Conservation (phyloP, 495 filamentous ascomycete genomes). For the Penicillium bovifimosum region DNA sequence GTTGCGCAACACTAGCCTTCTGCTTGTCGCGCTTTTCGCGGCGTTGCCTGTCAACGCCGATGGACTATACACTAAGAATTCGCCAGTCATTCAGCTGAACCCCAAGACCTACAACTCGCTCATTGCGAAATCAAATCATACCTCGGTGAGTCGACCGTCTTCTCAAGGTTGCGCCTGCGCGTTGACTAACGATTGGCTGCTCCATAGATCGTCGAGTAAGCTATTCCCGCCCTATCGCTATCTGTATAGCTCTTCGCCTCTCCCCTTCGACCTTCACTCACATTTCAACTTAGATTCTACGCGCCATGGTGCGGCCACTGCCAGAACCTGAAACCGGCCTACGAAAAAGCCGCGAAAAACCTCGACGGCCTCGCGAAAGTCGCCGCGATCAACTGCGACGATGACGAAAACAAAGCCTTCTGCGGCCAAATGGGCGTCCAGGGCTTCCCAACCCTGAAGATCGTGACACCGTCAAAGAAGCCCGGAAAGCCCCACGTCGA, state of each 20-base stretch:
- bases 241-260: neutral
- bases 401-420: conserved; percentile 85
- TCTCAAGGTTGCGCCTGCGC: neutral
- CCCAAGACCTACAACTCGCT: conserved; percentile 77
- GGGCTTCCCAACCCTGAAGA: conserved; percentile 96
- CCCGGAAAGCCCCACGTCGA: conserved; percentile 78
- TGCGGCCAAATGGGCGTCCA: conserved; percentile 86
- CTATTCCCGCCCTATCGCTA: conserved; percentile 10
- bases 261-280: conserved; percentile 11
- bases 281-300: conserved; percentile 64
- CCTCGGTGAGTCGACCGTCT: conserved; percentile 59
- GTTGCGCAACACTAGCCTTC: conserved; percentile 24
- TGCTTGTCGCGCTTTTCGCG: conserved; percentile 49
- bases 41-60: conserved; percentile 59
- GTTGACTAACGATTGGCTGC: conserved; percentile 15
- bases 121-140: conserved; percentile 84
- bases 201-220: conserved; percentile 64
- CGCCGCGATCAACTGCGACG: conserved; percentile 92
- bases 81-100: conserved; percentile 80
- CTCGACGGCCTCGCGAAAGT: conserved; percentile 90
- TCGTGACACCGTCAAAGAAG: conserved; percentile 79
- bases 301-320: conserved; percentile 97
- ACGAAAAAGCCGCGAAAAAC: conserved; percentile 86
- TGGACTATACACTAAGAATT: conserved; percentile 78
- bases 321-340: conserved; percentile 89